Percentiles rank a stretch among this genome's conserved stretches.
Evolutionary conservation across 257 asterid species (phyloP).

Genomic region (Nicotiana sylvestris): DNA sequence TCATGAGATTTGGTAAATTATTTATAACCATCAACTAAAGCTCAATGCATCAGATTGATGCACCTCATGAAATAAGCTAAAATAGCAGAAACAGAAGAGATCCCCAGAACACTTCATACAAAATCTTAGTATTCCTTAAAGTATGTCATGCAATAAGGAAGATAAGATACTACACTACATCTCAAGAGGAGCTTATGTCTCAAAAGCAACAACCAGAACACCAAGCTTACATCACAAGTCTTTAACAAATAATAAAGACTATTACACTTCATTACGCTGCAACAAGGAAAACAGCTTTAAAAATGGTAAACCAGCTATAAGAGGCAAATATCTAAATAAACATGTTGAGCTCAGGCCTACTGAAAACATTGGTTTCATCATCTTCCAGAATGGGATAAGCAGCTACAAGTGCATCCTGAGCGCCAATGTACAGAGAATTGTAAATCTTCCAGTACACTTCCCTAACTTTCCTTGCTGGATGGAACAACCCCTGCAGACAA

Average conservation of each 20-base stretch:
- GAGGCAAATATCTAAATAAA: constrained; percentile 40
- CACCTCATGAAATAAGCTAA: background rate
- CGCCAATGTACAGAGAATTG: constrained; percentile 73
- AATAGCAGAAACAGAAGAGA: background rate
- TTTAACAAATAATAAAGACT: background rate
- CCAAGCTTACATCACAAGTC: background rate
- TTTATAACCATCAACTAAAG: too few relatives aligned
- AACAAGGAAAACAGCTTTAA: too few relatives aligned
- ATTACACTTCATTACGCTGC: background rate
- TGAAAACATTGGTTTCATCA: constrained; percentile 50
- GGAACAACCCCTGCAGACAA: constrained; percentile 86
- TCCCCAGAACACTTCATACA: background rate
- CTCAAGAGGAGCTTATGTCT: background rate
- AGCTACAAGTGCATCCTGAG: constrained; percentile 88
- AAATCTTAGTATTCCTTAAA: background rate
- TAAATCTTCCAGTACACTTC: constrained; percentile 95
- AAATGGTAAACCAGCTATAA: background rate
- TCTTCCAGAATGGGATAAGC: constrained; percentile 79
- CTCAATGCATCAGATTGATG: too few relatives aligned
- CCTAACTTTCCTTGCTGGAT: constrained; percentile 89
- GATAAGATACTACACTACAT: background rate
- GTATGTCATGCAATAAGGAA: background rate
- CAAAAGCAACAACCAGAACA: background rate
- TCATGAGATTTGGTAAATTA: too few relatives aligned
- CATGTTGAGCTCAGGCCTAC: constrained; percentile 72